These are phyloP conservation scores for Priceomyces fermenticarens DNA, from an alignment of 805 yeast genomes.

Conservation along the genomic window DNA sequence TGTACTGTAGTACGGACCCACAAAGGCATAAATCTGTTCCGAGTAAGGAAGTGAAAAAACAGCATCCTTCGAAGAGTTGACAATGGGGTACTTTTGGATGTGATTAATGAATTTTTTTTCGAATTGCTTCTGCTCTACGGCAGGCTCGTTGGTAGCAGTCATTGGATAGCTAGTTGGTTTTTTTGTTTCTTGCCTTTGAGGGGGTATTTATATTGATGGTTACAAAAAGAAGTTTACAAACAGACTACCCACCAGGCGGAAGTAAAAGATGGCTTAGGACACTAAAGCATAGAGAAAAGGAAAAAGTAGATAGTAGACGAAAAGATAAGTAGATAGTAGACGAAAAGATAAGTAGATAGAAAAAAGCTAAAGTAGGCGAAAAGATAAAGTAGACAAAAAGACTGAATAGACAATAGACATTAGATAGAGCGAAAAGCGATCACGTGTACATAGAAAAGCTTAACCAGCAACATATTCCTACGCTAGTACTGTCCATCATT, in stretches of 20 bases:
- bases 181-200: neutral
- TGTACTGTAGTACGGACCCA: constrained; percentile 23
- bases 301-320: no score
- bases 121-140: constrained; percentile 1
- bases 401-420: no score
- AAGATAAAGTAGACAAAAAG: no score
- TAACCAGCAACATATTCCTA: no score
- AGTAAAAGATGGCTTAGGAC: no score
- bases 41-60: constrained; percentile 34
- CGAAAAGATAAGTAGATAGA: no score
- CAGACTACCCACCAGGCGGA: neutral
- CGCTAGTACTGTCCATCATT: no score
- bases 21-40: constrained; percentile 26
- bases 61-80: constrained; percentile 35
- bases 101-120: constrained; percentile 23
- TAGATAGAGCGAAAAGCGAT: no score
- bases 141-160: neutral
- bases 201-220: neutral
- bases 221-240: neutral
- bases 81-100: constrained; percentile 47
- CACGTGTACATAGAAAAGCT: no score
- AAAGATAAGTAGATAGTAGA: no score
- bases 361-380: no score
- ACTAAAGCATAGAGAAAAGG: no score
- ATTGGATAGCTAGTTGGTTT: neutral